A percentile compares a stretch with the other conserved stretches of the same genome.
phyloP scores from a whole-genome alignment of 441 rosid genomes.

The Aleurites moluccanus region DNA sequence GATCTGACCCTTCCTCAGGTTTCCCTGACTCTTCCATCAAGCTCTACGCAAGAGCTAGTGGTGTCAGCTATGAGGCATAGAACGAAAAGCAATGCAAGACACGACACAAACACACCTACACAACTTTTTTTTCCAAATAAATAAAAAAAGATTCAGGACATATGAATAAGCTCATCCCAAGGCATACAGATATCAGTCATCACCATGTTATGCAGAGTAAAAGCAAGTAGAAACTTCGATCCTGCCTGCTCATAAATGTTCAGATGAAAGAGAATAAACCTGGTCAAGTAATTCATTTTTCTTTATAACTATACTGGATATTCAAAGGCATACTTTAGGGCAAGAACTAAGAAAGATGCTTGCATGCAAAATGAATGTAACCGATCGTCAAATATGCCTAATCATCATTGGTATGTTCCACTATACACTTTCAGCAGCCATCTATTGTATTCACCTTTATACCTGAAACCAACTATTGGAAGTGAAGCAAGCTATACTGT shows the following conservation, averaged over 20 bases:
- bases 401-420: constrained; percentile 5
- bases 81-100: no score
- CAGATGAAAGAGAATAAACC: not conserved
- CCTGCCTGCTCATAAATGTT: not conserved
- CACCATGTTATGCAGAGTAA: no score
- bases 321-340: not conserved
- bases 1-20: no score
- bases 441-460: not conserved
- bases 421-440: constrained; percentile 13
- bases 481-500: not conserved
- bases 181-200: no score
- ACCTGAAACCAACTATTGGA: not conserved
- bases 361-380: not conserved
- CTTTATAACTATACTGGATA: not conserved
- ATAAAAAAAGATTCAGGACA: no score
- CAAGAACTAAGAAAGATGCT: not conserved
- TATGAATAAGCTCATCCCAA: no score
- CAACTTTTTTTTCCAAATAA: no score
- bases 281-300: not conserved
- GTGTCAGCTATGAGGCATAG: no score
- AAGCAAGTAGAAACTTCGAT: not conserved
- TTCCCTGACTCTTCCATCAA: no score
- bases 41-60: no score
- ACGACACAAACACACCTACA: no score
- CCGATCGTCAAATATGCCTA: not conserved